These are phyloP conservation scores for Carex kokanica DNA, from an alignment of 176 grass and related monocot genomes.

Conservation along the genomic window DNA sequence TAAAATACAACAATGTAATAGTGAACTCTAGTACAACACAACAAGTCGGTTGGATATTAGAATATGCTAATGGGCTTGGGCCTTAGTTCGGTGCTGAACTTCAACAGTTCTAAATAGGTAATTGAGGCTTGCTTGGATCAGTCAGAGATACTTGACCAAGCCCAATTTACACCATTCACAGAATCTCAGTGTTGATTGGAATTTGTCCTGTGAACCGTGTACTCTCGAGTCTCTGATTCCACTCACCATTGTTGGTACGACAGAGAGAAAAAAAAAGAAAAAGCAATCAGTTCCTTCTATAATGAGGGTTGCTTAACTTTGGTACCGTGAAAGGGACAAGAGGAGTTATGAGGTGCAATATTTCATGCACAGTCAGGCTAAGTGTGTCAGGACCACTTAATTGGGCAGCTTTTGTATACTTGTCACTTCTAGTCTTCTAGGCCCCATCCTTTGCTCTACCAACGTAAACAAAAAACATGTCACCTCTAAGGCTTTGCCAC, in stretches of 20 bases:
- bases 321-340: slow-evolving; percentile 10
- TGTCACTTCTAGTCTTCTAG: background rate
- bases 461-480: background rate
- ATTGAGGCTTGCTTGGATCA: background rate
- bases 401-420: background rate
- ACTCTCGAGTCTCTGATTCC: background rate
- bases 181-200: background rate
- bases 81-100: no score
- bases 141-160: background rate
- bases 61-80: no score
- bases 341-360: slow-evolving; percentile 10
- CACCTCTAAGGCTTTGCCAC: background rate
- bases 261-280: background rate
- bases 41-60: no score
- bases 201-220: background rate
- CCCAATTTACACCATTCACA: background rate
- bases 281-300: background rate
- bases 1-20: no score
- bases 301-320: background rate
- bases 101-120: background rate
- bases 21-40: no score
- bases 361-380: background rate
- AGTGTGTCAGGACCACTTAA: slow-evolving; percentile 13
- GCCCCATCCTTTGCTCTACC: background rate
- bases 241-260: background rate